phyloP scores from a whole-genome alignment of 495 filamentous ascomycete genomes.

The Niebla homalea region DNA sequence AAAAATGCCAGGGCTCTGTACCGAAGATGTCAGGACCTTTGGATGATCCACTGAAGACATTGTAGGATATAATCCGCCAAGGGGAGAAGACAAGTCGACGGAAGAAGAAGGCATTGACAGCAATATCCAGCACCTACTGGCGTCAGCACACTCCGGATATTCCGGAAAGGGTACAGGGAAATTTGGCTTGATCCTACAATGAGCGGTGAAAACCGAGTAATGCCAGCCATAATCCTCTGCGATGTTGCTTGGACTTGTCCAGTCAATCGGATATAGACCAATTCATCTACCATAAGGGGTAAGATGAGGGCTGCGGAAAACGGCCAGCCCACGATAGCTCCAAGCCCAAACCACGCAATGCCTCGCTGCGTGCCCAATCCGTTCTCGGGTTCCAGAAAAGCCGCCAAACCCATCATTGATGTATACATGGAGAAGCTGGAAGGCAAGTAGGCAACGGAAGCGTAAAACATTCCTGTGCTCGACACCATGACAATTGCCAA shows the following conservation, averaged over 20 bases:
- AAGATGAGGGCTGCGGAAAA: slow-evolving; percentile 72
- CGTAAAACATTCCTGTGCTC: slow-evolving; percentile 87
- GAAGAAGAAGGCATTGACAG: slow-evolving; percentile 72
- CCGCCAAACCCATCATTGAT: slow-evolving; percentile 69
- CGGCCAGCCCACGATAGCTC: slow-evolving; percentile 85
- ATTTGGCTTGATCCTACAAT: slow-evolving; percentile 43
- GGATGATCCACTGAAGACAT: slow-evolving; percentile 67
- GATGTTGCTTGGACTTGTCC: slow-evolving; percentile 42
- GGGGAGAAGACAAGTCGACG: slow-evolving; percentile 62
- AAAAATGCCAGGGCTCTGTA: slow-evolving; percentile 94
- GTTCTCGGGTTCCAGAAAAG: slow-evolving; percentile 75
- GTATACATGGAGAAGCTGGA: slow-evolving; percentile 97
- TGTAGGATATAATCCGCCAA: slow-evolving; percentile 91
- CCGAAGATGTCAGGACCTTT: slow-evolving; percentile 88
- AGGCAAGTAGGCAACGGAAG: slow-evolving; percentile 74
- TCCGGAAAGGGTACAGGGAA: background rate
- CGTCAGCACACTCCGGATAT: slow-evolving; percentile 1
- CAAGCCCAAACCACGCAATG: slow-evolving; percentile 87
- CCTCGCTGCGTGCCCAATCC: slow-evolving; percentile 65
- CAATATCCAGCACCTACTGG: slow-evolving; percentile 41
- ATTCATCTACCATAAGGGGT: slow-evolving; percentile 73
- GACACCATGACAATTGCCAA: slow-evolving; percentile 63
- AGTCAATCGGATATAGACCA: slow-evolving; percentile 46
- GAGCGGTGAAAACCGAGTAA: slow-evolving; percentile 48
- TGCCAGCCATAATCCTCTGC: slow-evolving; percentile 51